Conservation (phyloP, 768 basidiomycete genomes). For the Mycena kentingensis region DNA sequence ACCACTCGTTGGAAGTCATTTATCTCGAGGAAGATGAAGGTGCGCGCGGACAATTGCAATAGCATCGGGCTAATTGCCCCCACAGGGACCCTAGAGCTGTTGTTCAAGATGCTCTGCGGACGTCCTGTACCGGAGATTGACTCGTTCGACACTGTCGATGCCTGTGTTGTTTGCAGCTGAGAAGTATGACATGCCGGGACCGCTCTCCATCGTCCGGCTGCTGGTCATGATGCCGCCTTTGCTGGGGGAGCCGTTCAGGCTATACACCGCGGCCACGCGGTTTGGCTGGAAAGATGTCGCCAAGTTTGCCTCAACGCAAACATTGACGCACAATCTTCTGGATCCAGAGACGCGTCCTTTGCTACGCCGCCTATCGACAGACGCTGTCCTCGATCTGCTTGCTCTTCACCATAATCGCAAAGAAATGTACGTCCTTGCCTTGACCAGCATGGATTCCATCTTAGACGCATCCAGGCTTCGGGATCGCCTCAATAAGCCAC, state of each 20-base stretch:
- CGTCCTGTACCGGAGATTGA: conserved; percentile 50
- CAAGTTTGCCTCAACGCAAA: conserved; percentile 53
- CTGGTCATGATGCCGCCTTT: conserved; percentile 56
- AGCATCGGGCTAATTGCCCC: neutral
- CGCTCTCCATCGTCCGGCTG: conserved; percentile 59
- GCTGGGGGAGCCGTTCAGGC: conserved; percentile 49
- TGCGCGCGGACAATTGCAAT: neutral
- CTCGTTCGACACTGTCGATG: conserved; percentile 56
- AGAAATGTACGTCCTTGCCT: conserved; percentile 37
- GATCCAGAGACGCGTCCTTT: conserved; percentile 44
- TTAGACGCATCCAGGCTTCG: conserved; percentile 35
- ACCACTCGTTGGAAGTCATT: conserved; percentile 36
- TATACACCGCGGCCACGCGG: conserved; percentile 57
- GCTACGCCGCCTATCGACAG: conserved; percentile 49
- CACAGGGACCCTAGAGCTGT: conserved; percentile 49
- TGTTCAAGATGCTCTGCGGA: conserved; percentile 65
- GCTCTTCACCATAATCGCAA: conserved; percentile 56
- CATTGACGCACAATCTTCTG: conserved; percentile 56
- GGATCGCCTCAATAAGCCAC: conserved; percentile 52
- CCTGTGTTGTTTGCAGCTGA: conserved; percentile 63
- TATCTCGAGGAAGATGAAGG: conserved; percentile 56
- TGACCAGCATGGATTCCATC: neutral
- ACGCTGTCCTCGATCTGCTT: conserved; percentile 55
- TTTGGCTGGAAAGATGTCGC: conserved; percentile 63
- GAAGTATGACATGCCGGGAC: conserved; percentile 72